Evolutionary conservation across 2,329 filamentous ascomycete genomes (phyloP).

Genomic region (Trichoderma semiorbis): DNA sequence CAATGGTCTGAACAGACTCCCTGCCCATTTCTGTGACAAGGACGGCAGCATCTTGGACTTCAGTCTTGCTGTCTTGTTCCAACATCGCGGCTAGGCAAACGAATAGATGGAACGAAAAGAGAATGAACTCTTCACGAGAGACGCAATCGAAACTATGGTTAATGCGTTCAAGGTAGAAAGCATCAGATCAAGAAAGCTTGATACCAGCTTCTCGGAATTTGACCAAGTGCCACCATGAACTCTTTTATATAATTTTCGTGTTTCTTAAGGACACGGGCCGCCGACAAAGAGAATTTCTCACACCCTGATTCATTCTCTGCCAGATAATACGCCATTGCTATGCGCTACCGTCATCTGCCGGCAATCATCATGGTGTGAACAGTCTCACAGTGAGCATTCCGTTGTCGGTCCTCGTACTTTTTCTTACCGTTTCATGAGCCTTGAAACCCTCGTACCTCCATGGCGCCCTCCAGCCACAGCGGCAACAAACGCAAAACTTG

Average conservation of each 20-base stretch:
- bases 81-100: slow-evolving; percentile 1
- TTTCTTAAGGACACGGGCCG: slow-evolving; percentile 6
- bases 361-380: neutral
- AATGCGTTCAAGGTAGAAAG: neutral
- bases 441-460: slow-evolving; percentile 7
- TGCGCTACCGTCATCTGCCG: slow-evolving; percentile 13
- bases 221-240: neutral
- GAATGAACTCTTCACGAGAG: neutral
- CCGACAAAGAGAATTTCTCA: neutral
- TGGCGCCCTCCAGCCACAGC: slow-evolving; percentile 11
- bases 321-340: slow-evolving; percentile 11
- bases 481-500: slow-evolving; percentile 27
- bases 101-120: neutral
- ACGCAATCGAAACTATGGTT: neutral
- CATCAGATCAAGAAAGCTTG: neutral
- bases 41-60: slow-evolving; percentile 14
- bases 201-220: neutral
- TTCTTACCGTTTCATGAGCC: neutral
- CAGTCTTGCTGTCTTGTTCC: slow-evolving; percentile 5
- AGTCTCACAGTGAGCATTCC: slow-evolving; percentile 16
- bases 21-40: slow-evolving; percentile 20
- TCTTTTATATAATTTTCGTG: slow-evolving; percentile 9
- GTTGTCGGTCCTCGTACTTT: slow-evolving; percentile 6
- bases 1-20: slow-evolving; percentile 20
- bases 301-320: slow-evolving; percentile 5